Evolutionary conservation across 2,329 filamentous ascomycete species (phyloP).

Genomic region (Cordyceps militaris): DNA sequence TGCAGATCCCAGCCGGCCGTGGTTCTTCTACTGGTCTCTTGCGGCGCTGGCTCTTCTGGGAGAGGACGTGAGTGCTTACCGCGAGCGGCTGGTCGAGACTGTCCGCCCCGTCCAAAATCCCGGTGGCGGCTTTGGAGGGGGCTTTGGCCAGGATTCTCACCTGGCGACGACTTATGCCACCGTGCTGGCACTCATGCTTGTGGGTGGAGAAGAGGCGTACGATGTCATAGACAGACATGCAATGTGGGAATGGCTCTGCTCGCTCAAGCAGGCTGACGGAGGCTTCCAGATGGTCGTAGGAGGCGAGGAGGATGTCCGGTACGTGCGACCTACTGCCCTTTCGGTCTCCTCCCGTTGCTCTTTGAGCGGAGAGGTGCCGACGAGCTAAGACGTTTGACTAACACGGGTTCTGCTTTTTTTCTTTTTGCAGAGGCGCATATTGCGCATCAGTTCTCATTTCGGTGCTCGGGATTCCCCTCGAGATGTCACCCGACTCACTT

Average conservation of each 20-base stretch:
- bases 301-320: constrained; percentile 90
- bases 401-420: constrained; percentile 16
- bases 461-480: constrained; percentile 73
- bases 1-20: constrained; percentile 82
- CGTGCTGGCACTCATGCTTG: constrained; percentile 68
- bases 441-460: constrained; percentile 82
- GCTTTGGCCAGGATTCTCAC: constrained; percentile 85
- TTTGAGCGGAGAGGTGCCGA: not conserved
- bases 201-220: constrained; percentile 68
- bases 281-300: constrained; percentile 83
- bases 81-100: constrained; percentile 64
- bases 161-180: constrained; percentile 84
- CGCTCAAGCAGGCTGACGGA: constrained; percentile 77
- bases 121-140: constrained; percentile 82
- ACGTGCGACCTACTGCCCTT: constrained; percentile 25
- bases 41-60: constrained; percentile 69
- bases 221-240: constrained; percentile 70
- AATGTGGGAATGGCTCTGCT: constrained; percentile 88
- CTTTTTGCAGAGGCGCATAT: constrained; percentile 66
- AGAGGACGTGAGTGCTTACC: constrained; percentile 62
- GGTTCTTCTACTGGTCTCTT: constrained; percentile 91
- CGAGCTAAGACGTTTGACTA: constrained; percentile 1
- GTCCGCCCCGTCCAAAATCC: constrained; percentile 75
- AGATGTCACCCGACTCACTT: constrained; percentile 66
- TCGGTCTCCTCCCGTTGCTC: not conserved